Evolutionary conservation across 2,329 filamentous ascomycete genomes (phyloP), one percentile per base, ranked within the genome.

Genomic region (Colletotrichum caudatum): DNA sequence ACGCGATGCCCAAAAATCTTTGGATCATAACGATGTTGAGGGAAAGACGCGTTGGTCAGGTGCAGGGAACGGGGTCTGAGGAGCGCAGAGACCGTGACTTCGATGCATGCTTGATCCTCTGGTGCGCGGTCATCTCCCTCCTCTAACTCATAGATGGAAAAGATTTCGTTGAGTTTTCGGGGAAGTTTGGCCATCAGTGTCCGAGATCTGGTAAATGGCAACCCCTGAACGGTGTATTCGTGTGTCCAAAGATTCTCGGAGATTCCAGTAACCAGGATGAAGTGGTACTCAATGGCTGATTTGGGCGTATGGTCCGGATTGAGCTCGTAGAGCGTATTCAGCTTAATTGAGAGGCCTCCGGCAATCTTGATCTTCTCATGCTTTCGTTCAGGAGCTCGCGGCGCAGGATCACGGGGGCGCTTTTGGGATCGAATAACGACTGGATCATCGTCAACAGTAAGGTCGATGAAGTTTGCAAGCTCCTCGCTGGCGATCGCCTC

Each of bases 41-140:
- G 86, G 54, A 84, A 89, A 0, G 78, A 74, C 0, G 83, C 77
- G 69, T 93, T 94, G 0, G 91, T 93, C 2, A 86, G 78, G 0
- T 83, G 76, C 0, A 93, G 78, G 0, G 76, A 77, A 0, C 88
- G 80, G 8, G 83, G 78, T 1, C 78, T 73, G 2, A 81, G 75
- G 0, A 91, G 80, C 0, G 81, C 71, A 0, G 74, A 61, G 0
- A 85, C 66, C 0, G 78, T 54, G 0, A 91, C 76, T 2, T 89
- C 85, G 0, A 86, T 74, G 0, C 83, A 69, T 0, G 81, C 77
- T 26, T 88, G 84, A 0, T 79, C 69, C 0, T 82, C 64, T 0
- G 76, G 64, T 0, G 74, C 44, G 3, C 80, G 72, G 0, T 73
- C 69, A 46, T 86, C 82, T 7, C 83, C 78, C 0, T 79, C 66